Evolutionary conservation across 352 stramenopile species (phyloP).

Genomic region (Thraustochytrium sp.): DNA sequence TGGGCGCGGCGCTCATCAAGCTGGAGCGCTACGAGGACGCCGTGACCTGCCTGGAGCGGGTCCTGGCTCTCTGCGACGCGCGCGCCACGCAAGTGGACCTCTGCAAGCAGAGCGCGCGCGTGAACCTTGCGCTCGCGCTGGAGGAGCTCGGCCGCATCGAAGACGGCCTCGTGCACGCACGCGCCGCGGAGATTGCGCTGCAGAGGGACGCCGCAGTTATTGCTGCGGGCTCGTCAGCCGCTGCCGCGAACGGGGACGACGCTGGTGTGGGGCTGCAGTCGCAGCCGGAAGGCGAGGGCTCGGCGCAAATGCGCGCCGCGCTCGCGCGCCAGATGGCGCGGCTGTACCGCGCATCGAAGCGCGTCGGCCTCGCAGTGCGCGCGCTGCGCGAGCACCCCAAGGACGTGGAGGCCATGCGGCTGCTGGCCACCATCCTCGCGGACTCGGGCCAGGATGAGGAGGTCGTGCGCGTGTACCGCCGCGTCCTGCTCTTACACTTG

Average conservation of each 20-base stretch:
- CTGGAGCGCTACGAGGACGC: neutral
- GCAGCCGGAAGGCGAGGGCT: neutral
- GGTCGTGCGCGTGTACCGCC: neutral
- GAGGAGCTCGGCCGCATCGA: neutral
- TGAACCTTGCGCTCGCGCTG: neutral
- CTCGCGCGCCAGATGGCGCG: neutral
- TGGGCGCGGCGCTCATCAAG: neutral
- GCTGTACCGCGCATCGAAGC: neutral
- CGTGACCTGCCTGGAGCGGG: neutral
- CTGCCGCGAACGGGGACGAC: neutral
- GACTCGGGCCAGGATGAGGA: conserved; percentile 3
- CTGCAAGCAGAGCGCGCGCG: neutral
- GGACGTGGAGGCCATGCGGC: neutral
- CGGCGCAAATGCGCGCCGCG: neutral
- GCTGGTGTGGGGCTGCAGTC: no score
- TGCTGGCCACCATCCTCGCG: neutral
- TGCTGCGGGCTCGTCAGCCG: no score
- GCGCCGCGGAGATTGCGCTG: neutral
- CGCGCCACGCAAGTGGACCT: neutral
- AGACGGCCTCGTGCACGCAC: neutral
- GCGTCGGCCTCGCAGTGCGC: neutral
- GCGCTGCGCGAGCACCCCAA: neutral
- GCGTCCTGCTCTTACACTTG: conserved; percentile 15
- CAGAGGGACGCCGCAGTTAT: neutral
- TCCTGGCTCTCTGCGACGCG: neutral